Evolutionary conservation across 169 alveolate genomes (phyloP).

Genomic region (Pseudocohnilembus persalinus): DNA sequence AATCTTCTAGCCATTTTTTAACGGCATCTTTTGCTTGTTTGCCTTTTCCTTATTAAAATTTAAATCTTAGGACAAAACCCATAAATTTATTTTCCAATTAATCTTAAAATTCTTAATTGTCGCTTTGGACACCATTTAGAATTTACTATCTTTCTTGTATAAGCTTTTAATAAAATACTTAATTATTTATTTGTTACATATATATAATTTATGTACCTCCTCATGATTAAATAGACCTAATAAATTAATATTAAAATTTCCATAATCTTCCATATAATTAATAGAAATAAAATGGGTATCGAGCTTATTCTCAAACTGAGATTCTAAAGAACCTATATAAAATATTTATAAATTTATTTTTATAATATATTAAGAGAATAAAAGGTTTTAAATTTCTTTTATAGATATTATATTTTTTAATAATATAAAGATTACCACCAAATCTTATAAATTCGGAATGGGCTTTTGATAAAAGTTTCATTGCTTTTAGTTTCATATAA

Average conservation of each 20-base stretch:
- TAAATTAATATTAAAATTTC: background rate
- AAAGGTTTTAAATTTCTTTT: background rate
- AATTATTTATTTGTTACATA: too few relatives aligned
- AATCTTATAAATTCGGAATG: slow-evolving; percentile 13
- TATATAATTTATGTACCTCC: background rate
- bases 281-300: background rate
- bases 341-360: too few relatives aligned
- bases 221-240: background rate
- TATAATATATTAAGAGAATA: too few relatives aligned
- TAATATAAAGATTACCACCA: background rate
- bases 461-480: slow-evolving; percentile 11
- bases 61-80: background rate
- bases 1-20: background rate
- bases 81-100: too few relatives aligned
- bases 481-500: slow-evolving; percentile 3
- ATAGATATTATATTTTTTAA: too few relatives aligned
- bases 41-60: background rate
- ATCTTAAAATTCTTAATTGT: background rate
- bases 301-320: background rate
- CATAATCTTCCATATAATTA: background rate
- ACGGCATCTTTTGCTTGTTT: too few relatives aligned
- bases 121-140: background rate
- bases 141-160: background rate
- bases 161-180: too few relatives aligned
- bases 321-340: background rate